Evolutionary conservation across 1,284 basidiomycete species (phyloP).

Genomic region (Marasmius tenuissimus): DNA sequence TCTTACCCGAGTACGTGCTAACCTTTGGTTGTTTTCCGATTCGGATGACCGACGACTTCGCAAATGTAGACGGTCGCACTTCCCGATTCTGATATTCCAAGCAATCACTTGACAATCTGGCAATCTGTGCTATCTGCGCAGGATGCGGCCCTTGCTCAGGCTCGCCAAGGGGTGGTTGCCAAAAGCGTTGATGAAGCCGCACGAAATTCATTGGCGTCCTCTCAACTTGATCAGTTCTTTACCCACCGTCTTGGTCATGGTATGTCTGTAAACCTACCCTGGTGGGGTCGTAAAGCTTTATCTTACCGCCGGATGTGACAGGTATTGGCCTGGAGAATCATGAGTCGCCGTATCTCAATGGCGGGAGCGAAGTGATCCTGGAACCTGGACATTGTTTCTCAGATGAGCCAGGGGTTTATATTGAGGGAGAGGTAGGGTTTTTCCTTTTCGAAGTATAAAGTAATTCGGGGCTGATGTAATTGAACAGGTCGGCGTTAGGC

Average conservation of each 20-base stretch:
- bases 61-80: conserved; percentile 67
- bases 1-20: conserved; percentile 66
- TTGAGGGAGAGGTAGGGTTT: conserved; percentile 61
- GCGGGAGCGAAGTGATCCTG: conserved; percentile 61
- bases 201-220: conserved; percentile 47
- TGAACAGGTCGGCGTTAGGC: conserved; percentile 64
- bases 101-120: conserved; percentile 65
- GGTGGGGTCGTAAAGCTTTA: neutral
- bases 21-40: neutral
- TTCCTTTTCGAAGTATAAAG: neutral
- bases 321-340: conserved; percentile 85
- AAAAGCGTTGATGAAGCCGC: conserved; percentile 66
- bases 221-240: conserved; percentile 63
- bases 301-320: conserved; percentile 24
- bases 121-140: conserved; percentile 68
- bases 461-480: neutral
- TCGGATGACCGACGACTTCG: neutral
- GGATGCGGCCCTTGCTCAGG: conserved; percentile 48
- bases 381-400: conserved; percentile 74
- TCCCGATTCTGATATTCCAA: conserved; percentile 52
- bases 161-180: conserved; percentile 51
- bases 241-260: conserved; percentile 83
- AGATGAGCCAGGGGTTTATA: conserved; percentile 84
- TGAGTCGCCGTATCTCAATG: conserved; percentile 78
- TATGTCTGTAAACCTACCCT: conserved; percentile 26